phyloP scores from a whole-genome alignment of 129 eudicot genomes.

The Sambucus nigra region DNA sequence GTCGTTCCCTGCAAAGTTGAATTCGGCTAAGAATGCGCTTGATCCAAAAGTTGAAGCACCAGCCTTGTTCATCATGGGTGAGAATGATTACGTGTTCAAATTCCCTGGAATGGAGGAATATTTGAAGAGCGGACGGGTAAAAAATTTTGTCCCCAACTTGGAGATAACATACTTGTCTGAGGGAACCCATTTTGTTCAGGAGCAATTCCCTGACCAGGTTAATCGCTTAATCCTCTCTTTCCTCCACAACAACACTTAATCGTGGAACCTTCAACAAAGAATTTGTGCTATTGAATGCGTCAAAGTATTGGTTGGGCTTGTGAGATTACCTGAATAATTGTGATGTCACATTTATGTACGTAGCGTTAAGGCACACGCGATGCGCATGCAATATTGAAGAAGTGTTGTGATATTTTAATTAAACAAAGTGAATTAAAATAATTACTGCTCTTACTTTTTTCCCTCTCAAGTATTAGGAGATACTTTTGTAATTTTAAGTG shows the following conservation, averaged over 20 bases:
- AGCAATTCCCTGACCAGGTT: constrained; percentile 5
- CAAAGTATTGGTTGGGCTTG: too few species aligned
- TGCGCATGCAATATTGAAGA: too few species aligned
- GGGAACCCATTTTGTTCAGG: neutral
- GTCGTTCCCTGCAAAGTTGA: neutral
- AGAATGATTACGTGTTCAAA: constrained; percentile 1
- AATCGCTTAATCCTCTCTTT: neutral
- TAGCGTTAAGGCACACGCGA: too few species aligned
- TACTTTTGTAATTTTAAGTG: too few species aligned
- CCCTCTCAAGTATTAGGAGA: too few species aligned
- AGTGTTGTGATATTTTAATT: too few species aligned
- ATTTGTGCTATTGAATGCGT: neutral
- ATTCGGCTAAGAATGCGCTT: neutral
- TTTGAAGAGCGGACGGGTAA: neutral
- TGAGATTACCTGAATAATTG: too few species aligned
- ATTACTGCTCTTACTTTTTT: too few species aligned
- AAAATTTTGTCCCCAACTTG: neutral
- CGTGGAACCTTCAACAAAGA: neutral
- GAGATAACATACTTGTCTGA: neutral
- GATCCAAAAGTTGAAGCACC: constrained; percentile 2
- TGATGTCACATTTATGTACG: too few species aligned
- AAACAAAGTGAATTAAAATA: too few species aligned
- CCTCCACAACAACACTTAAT: neutral
- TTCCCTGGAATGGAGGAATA: constrained; percentile 2
- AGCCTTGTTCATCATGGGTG: neutral